phyloP scores from a whole-genome alignment of 257 asterid species.

The Solanum chilense region DNA sequence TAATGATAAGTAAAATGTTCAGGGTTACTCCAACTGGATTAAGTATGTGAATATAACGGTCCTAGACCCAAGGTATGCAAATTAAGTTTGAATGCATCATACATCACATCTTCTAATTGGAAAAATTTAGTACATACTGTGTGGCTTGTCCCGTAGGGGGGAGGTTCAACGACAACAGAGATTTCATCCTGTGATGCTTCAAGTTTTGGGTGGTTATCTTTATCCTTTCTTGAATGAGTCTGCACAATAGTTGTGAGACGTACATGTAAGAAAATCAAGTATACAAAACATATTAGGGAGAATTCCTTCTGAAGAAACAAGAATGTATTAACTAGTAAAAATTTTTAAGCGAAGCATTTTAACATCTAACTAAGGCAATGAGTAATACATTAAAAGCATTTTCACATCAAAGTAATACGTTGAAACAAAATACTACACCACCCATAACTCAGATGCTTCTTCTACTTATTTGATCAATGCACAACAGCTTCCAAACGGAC shows the following conservation, averaged over 20 bases:
- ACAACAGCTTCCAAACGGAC: neutral
- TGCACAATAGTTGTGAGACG: conserved; percentile 23
- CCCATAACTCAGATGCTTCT: neutral
- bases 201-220: conserved; percentile 16
- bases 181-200: conserved; percentile 29
- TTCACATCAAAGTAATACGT: neutral
- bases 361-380: neutral
- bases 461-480: neutral
- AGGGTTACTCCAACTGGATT: neutral
- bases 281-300: neutral
- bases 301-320: neutral
- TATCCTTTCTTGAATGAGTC: conserved; percentile 77
- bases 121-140: conserved; percentile 36
- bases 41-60: neutral
- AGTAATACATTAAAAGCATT: neutral
- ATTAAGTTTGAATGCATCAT: neutral
- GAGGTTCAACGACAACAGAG: conserved; percentile 56
- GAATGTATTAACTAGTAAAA: neutral
- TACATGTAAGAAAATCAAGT: neutral
- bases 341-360: neutral
- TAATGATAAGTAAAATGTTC: neutral
- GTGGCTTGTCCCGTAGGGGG: conserved; percentile 67
- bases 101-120: neutral
- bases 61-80: neutral
- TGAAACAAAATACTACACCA: neutral